Conservation (phyloP, 2,329 filamentous ascomycete species). For the Aspergillus intermedius region DNA sequence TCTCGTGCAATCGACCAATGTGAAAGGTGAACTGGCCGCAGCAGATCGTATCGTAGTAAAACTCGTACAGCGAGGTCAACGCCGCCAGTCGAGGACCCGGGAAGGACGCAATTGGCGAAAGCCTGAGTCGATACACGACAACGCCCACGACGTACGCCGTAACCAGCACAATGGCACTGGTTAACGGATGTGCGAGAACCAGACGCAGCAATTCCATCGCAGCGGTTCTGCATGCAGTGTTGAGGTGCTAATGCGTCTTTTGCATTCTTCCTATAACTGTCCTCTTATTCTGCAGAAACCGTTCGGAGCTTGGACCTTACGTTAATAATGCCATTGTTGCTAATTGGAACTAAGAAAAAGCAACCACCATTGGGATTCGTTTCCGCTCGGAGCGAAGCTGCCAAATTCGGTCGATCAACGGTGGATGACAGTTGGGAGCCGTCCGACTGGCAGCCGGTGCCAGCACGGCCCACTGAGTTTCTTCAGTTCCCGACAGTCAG, state of each 20-base stretch:
- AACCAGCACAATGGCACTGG: not conserved
- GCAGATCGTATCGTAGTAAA: conserved; percentile 20
- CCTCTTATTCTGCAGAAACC: too few relatives aligned
- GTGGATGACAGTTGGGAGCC: not conserved
- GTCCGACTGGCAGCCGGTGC: not conserved
- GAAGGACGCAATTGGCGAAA: conserved; percentile 18
- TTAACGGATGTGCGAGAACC: not conserved
- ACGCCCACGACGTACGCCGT: conserved; percentile 10
- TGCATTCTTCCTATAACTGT: not conserved
- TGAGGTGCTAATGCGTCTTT: not conserved
- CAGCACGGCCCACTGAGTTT: too few relatives aligned
- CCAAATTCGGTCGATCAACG: not conserved
- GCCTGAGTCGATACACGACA: conserved; percentile 14
- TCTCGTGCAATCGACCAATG: conserved; percentile 15
- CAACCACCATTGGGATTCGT: not conserved
- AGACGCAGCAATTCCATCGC: conserved; percentile 2
- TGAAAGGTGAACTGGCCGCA: conserved; percentile 18
- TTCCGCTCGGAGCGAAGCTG: not conserved
- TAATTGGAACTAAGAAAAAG: not conserved
- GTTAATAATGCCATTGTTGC: not conserved
- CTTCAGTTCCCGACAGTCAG: too few relatives aligned
- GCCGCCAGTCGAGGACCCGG: conserved; percentile 20
- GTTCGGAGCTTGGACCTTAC: too few relatives aligned
- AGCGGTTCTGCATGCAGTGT: not conserved
- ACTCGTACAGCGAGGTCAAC: conserved; percentile 18